These are phyloP conservation scores for Pseudevernia furfuracea DNA, from an alignment of 495 filamentous ascomycete species.

Conservation along the genomic window DNA sequence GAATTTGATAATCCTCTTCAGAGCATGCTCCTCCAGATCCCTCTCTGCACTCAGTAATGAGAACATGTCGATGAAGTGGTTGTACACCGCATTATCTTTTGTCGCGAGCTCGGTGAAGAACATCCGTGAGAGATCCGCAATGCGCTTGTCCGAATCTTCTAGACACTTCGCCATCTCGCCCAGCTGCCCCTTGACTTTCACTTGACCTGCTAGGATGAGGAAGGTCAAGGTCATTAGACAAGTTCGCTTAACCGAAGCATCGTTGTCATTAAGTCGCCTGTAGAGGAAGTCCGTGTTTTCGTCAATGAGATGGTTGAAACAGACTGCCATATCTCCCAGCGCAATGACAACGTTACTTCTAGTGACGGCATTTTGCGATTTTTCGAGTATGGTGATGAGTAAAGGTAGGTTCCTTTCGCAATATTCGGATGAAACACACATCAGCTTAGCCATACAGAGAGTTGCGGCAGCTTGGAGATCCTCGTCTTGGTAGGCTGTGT, in stretches of 20 bases:
- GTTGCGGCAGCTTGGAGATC: conserved; percentile 88
- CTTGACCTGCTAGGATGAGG: conserved; percentile 91
- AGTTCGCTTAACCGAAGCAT: conserved; percentile 87
- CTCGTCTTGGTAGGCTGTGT: conserved; percentile 77
- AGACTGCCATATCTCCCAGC: conserved; percentile 96
- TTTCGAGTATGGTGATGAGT: conserved; percentile 95
- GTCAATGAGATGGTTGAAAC: conserved; percentile 98
- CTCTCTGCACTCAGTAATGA: conserved; percentile 76
- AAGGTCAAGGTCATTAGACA: conserved; percentile 99
- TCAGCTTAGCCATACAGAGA: conserved; percentile 93
- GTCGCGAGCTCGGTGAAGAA: conserved; percentile 96
- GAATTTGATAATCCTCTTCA: conserved; percentile 84
- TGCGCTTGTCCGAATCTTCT: conserved; percentile 87
- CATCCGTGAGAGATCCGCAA: conserved; percentile 89
- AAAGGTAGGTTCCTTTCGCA: conserved; percentile 90
- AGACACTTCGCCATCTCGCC: conserved; percentile 99
- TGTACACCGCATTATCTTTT: conserved; percentile 99
- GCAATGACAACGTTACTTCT: conserved; percentile 95
- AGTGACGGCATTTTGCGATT: conserved; percentile 79
- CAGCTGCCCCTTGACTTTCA: conserved; percentile 99
- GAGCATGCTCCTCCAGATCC: conserved; percentile 71
- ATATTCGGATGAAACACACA: conserved; percentile 93
- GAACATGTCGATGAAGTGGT: conserved; percentile 99
- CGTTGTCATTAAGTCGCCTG: conserved; percentile 77
- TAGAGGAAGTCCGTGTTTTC: conserved; percentile 99